Percentiles rank a stretch among this genome's conserved stretches.
Evolutionary conservation across 306 rosid genomes (phyloP).

Genomic region (Chamaecrista fasciculata): DNA sequence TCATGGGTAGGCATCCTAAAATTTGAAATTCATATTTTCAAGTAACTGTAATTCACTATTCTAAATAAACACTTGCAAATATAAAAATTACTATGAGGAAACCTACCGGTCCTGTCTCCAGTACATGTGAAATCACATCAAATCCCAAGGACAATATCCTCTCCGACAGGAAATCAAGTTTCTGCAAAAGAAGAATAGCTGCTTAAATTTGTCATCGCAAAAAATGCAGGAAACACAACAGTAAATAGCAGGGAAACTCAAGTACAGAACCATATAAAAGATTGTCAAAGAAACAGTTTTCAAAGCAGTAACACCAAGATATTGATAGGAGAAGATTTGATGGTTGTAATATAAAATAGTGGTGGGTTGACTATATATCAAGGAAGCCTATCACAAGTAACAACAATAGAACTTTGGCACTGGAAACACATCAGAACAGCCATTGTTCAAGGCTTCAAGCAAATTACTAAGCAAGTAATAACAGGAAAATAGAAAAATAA

Average conservation of each 20-base stretch:
- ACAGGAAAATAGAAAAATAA: slow-evolving; percentile 5
- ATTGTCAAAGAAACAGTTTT: background rate
- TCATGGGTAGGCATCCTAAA: background rate
- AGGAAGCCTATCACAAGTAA: background rate
- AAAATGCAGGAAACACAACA: slow-evolving; percentile 17
- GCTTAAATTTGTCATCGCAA: slow-evolving; percentile 25
- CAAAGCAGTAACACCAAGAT: background rate
- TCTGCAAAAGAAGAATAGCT: slow-evolving; percentile 49
- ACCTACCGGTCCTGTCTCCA: slow-evolving; percentile 87
- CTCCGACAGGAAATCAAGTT: slow-evolving; percentile 64
- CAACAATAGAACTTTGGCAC: background rate
- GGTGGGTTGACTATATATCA: background rate
- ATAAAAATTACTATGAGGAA: slow-evolving; percentile 18
- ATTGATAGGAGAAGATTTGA: background rate
- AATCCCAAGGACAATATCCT: slow-evolving; percentile 75
- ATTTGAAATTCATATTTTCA: slow-evolving; percentile 15
- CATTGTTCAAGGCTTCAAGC: slow-evolving; percentile 10
- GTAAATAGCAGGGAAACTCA: slow-evolving; percentile 16
- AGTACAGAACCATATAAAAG: slow-evolving; percentile 21
- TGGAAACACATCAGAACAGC: slow-evolving; percentile 24
- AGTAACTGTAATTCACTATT: background rate
- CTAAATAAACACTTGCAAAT: background rate
- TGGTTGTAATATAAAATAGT: slow-evolving; percentile 9
- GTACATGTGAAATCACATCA: slow-evolving; percentile 78
- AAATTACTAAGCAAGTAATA: slow-evolving; percentile 21